Evolutionary conservation across 208 protist genomes (phyloP).

Genomic region (Phytomonas francai): DNA sequence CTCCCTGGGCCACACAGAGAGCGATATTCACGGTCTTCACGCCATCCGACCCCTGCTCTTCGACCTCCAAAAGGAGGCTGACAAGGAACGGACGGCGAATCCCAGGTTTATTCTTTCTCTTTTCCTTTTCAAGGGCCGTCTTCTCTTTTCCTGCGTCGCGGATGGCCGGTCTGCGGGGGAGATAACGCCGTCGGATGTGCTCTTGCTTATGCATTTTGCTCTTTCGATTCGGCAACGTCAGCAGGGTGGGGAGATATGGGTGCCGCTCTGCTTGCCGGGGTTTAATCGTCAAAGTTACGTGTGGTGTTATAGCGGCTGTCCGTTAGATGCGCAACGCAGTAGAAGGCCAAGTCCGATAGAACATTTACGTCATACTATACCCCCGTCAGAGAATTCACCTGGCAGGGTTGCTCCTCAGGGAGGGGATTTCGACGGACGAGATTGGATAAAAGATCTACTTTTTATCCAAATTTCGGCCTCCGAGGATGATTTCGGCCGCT

Average conservation of each 20-base stretch:
- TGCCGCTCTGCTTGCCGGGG: slow-evolving; percentile 59
- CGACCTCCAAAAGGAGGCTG: too few species aligned
- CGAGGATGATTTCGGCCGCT: slow-evolving; percentile 24
- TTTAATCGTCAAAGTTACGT: slow-evolving; percentile 72
- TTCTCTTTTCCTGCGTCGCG: slow-evolving; percentile 10
- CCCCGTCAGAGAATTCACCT: slow-evolving; percentile 13
- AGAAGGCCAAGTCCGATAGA: too few species aligned
- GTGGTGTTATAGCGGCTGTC: slow-evolving; percentile 55
- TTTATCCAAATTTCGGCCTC: slow-evolving; percentile 37
- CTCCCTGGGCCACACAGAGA: too few species aligned
- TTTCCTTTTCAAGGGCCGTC: slow-evolving; percentile 18
- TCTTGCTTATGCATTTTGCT: slow-evolving; percentile 56
- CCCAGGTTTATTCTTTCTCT: slow-evolving; percentile 14
- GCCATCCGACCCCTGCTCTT: not conserved
- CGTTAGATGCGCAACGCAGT: too few species aligned
- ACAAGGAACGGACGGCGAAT: not conserved
- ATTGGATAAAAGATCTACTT: slow-evolving; percentile 22
- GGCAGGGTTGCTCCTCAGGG: slow-evolving; percentile 12
- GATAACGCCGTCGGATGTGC: slow-evolving; percentile 41
- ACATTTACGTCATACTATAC: slow-evolving; percentile 16
- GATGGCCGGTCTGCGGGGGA: slow-evolving; percentile 12
- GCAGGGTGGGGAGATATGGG: slow-evolving; percentile 62
- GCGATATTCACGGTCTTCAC: not conserved
- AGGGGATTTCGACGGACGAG: slow-evolving; percentile 9
- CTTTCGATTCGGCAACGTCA: slow-evolving; percentile 27